Conservation (phyloP, 768 basidiomycete species). For the Psilocybe cubensis region DNA sequence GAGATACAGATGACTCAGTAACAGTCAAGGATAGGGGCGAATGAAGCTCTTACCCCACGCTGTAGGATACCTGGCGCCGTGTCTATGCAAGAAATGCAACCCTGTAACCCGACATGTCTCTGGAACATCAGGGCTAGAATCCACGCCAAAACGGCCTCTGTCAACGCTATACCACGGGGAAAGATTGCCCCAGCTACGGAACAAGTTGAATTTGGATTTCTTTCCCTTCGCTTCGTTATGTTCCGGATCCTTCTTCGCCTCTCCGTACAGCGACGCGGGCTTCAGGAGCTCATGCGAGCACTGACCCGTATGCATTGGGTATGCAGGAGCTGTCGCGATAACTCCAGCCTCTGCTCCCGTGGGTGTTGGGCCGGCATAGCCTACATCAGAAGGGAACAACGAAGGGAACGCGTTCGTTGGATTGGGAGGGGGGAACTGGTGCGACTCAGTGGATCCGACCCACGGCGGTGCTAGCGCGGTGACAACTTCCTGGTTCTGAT, state of each 20-base stretch:
- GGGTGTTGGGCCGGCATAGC: constrained; percentile 76
- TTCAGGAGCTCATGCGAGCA: constrained; percentile 61
- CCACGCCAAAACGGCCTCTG: constrained; percentile 67
- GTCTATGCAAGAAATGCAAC: constrained; percentile 79
- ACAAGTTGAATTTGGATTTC: constrained; percentile 58
- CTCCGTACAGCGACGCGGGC: constrained; percentile 40
- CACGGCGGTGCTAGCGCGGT: constrained; percentile 60
- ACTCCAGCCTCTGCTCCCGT: constrained; percentile 80
- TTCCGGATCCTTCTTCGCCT: constrained; percentile 12
- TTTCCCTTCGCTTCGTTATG: constrained; percentile 24
- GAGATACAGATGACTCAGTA: constrained; percentile 2
- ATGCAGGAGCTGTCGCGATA: constrained; percentile 75
- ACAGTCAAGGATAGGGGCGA: neutral
- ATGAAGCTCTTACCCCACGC: constrained; percentile 52
- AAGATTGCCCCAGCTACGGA: constrained; percentile 83
- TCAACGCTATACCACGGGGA: constrained; percentile 85
- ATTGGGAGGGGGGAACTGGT: constrained; percentile 71
- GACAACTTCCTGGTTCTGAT: constrained; percentile 20
- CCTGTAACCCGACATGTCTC: constrained; percentile 73
- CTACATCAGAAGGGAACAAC: constrained; percentile 77
- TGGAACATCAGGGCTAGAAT: constrained; percentile 72
- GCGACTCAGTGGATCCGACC: constrained; percentile 71
- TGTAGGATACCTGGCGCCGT: constrained; percentile 79
- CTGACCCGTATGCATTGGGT: constrained; percentile 72
- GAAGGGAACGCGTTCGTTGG: constrained; percentile 77